Evolutionary conservation across 768 basidiomycete genomes (phyloP).

Genomic region (Tulasnella sp.): DNA sequence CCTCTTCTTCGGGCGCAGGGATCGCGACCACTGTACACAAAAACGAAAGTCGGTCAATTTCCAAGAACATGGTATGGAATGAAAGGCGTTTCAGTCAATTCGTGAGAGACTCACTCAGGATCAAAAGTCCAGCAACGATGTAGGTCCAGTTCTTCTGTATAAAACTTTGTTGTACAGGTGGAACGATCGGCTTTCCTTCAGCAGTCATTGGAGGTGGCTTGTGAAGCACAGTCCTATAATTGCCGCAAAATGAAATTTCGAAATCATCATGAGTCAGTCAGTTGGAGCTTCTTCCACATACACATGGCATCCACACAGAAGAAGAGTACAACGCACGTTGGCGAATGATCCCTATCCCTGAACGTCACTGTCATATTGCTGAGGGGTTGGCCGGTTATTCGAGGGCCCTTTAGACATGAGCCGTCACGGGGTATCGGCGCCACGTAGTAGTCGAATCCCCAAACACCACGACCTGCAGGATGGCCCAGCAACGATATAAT

Average conservation of each 20-base stretch:
- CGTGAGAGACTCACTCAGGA: slow-evolving; percentile 27
- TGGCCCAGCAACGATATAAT: slow-evolving; percentile 46
- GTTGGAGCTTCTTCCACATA: not conserved
- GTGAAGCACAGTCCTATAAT: slow-evolving; percentile 52
- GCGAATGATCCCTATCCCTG: too few relatives aligned
- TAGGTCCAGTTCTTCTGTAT: slow-evolving; percentile 90
- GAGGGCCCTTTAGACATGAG: slow-evolving; percentile 37
- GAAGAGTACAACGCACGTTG: not conserved
- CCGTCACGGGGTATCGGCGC: slow-evolving; percentile 59
- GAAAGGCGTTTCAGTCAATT: not conserved
- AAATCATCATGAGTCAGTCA: not conserved
- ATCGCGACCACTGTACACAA: not conserved
- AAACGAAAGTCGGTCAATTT: not conserved
- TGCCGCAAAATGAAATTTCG: not conserved
- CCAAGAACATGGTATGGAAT: not conserved
- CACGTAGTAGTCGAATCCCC: slow-evolving; percentile 59
- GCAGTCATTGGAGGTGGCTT: slow-evolving; percentile 55
- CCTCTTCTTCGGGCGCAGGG: not conserved
- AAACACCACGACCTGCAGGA: slow-evolving; percentile 37
- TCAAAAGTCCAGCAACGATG: slow-evolving; percentile 46
- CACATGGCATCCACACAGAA: too few relatives aligned
- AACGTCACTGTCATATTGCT: not conserved
- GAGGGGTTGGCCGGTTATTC: slow-evolving; percentile 9
- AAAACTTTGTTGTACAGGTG: slow-evolving; percentile 63
- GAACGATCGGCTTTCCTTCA: slow-evolving; percentile 52